These are phyloP conservation scores for Hypoxylon fuscum DNA, from an alignment of 495 filamentous ascomycete species.

Conservation along the genomic window DNA sequence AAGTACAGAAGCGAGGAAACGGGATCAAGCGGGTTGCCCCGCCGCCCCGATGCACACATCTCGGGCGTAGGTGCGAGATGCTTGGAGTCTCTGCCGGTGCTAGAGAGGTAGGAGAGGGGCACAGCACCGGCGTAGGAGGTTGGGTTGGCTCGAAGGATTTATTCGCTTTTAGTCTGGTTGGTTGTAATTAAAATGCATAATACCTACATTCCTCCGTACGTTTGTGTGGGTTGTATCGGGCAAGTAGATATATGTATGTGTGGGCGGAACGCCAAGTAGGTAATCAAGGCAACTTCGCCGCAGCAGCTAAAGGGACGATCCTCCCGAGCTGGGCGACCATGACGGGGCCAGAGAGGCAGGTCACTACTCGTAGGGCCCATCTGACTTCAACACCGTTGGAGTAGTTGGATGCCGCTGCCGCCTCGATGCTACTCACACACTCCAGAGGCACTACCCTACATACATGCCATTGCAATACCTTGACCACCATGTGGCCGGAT, in stretches of 20 bases:
- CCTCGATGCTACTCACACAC: slow-evolving; percentile 25
- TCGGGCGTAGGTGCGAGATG: not conserved
- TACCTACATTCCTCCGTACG: slow-evolving; percentile 3
- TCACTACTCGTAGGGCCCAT: slow-evolving; percentile 11
- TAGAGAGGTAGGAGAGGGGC: slow-evolving; percentile 30
- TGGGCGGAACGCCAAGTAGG: not conserved
- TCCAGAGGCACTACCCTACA: slow-evolving; percentile 1
- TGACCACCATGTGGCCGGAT: slow-evolving; percentile 35
- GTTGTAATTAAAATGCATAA: slow-evolving; percentile 1
- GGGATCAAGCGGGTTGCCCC: not conserved
- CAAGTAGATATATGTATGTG: slow-evolving; percentile 8
- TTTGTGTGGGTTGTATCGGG: slow-evolving; percentile 12
- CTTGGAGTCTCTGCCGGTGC: slow-evolving; percentile 20
- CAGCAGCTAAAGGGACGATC: slow-evolving; percentile 19
- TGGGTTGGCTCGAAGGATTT: slow-evolving; percentile 29
- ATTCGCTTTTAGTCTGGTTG: slow-evolving; percentile 17
- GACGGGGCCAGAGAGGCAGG: not conserved
- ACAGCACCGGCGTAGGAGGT: slow-evolving; percentile 14
- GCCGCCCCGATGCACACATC: not conserved
- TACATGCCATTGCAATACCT: slow-evolving; percentile 13
- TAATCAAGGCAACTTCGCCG: not conserved
- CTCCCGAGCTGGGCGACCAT: slow-evolving; percentile 6
- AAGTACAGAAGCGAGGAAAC: not conserved
- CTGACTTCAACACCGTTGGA: slow-evolving; percentile 9
- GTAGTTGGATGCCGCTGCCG: slow-evolving; percentile 4